Base-by-base conservation (phyloP, 352 stramenopile species). In the Phytophthora meadii region DNA sequence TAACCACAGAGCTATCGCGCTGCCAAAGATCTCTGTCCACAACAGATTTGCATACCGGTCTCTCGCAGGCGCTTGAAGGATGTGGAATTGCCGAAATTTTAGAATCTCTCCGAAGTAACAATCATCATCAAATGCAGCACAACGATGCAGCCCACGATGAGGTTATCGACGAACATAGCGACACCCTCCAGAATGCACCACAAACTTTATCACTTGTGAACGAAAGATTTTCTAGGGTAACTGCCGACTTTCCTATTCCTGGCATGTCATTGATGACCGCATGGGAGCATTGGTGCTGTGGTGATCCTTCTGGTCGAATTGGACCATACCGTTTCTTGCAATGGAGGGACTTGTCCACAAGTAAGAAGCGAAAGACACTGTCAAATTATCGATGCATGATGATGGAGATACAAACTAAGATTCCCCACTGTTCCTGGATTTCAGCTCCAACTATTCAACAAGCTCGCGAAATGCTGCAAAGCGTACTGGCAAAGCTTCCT, bases 331-430 rank as follows among this genome's bases (percentile, higher is more conserved):
- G 36, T 14, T 19, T 41, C 15, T 41, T 41, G 36, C 36, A 41
- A 7, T 41, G 36, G 36, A 11, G 17, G 9, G 36, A 41, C 17
- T 2, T 41, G 36, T 41, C 36, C 36, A 2, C 28, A 0, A 34
- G 28, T 9, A 41, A 10, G 36, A 41, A 41, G 36, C 36, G 11
- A 7, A 41, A 17, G 5, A 41, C 36, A 7, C 15, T 41, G 12
- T 41, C 36, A 7, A 41, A 41, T 7, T 17, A 41, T 17, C 12
- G 36, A 17, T 19, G 36, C 15, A 41, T 50, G 7, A 50, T 50
- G 44, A 11, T 50, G 17, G 44, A 50, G 17, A 50, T 50, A 50
- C 44, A 50, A 50, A 34, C 17, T 12, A 50, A 36, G n/a, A 50
- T 22, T 34, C 44, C 44, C 34, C 12, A 32, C 9, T 11, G 3